These are phyloP conservation scores for Phytophthora pisi DNA, from an alignment of 352 stramenopile species.

Conservation along the genomic window DNA sequence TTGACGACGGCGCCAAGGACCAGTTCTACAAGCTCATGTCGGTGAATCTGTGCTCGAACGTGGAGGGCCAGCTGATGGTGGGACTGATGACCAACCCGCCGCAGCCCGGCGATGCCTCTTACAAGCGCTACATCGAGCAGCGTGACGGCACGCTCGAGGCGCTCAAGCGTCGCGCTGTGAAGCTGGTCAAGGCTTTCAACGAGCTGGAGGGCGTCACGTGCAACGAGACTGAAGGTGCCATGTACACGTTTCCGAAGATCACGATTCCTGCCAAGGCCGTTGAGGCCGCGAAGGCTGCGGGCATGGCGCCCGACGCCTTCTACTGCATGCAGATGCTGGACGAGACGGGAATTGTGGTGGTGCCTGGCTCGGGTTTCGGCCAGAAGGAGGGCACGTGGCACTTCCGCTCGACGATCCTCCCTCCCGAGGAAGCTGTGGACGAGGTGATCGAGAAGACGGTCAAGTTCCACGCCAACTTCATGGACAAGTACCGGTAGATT, in stretches of 20 bases:
- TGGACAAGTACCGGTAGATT: constrained; percentile 89
- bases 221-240: constrained; percentile 96
- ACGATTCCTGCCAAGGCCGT: constrained; percentile 90
- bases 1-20: constrained; percentile 91
- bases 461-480: constrained; percentile 96
- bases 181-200: constrained; percentile 95
- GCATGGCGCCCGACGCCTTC: constrained; percentile 93
- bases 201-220: constrained; percentile 96
- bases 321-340: constrained; percentile 98
- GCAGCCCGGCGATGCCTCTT: constrained; percentile 89
- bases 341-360: constrained; percentile 96
- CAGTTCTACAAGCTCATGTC: constrained; percentile 99
- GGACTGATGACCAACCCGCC: constrained; percentile 98
- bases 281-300: constrained; percentile 71
- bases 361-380: constrained; percentile 97
- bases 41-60: constrained; percentile 96
- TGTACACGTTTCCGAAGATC: constrained; percentile 99
- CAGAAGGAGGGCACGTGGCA: constrained; percentile 97
- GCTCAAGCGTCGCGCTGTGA: constrained; percentile 93
- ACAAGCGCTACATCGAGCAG: constrained; percentile 92
- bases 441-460: constrained; percentile 94
- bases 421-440: constrained; percentile 95
- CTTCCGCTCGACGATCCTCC: constrained; percentile 99
- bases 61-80: constrained; percentile 97
- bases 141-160: constrained; percentile 91